Conservation (phyloP, 2,329 filamentous ascomycete species). For the Pseudogymnoascus verrucosus region DNA sequence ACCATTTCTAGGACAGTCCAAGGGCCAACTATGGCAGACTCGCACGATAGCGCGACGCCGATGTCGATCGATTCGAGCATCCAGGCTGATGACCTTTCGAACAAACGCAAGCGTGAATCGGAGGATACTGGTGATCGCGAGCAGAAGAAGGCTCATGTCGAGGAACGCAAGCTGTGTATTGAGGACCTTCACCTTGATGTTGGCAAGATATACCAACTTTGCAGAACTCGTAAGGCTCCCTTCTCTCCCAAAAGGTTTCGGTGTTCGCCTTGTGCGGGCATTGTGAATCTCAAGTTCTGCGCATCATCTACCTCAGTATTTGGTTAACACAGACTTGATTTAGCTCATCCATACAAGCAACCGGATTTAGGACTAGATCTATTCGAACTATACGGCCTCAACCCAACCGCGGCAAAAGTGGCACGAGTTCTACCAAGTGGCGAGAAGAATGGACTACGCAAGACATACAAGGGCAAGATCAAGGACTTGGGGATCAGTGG, state of each 20-base stretch:
- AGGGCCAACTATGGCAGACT: not conserved
- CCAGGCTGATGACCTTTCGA: conserved; percentile 42
- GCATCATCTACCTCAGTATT: conserved; percentile 18
- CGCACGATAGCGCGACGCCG: not conserved
- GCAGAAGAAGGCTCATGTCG: conserved; percentile 55
- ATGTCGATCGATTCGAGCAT: conserved; percentile 25
- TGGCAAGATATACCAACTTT: conserved; percentile 58
- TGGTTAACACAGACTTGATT: conserved; percentile 29
- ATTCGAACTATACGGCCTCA: conserved; percentile 50
- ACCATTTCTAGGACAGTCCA: not conserved
- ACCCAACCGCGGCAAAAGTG: conserved; percentile 50
- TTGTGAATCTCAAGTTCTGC: conserved; percentile 9
- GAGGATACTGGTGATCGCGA: conserved; percentile 49
- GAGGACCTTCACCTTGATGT: conserved; percentile 59
- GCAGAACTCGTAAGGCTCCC: conserved; percentile 59
- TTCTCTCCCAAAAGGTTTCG: conserved; percentile 23
- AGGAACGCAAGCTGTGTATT: conserved; percentile 53
- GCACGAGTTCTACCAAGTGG: conserved; percentile 57
- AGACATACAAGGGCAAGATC: conserved; percentile 62
- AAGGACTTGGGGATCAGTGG: conserved; percentile 55
- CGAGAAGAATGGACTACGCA: conserved; percentile 58
- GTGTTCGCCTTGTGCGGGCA: not conserved
- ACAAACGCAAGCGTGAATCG: conserved; percentile 54
- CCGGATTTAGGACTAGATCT: conserved; percentile 48
- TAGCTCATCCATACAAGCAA: conserved; percentile 31